Evolutionary conservation across 805 yeast species (phyloP).

Genomic region (Kodamaea kakaduensis): DNA sequence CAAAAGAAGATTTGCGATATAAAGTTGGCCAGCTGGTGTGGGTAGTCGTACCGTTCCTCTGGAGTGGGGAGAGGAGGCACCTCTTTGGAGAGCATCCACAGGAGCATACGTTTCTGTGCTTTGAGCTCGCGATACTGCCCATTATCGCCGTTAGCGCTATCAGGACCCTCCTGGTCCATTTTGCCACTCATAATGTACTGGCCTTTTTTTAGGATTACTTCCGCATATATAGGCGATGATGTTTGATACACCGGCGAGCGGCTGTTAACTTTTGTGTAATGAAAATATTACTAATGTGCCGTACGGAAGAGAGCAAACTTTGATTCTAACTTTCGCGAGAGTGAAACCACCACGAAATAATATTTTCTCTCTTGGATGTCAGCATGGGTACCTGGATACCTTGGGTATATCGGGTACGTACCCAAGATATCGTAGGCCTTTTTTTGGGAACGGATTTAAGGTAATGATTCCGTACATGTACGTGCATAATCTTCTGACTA

Average conservation of each 20-base stretch:
- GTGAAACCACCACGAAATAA: too few relatives aligned
- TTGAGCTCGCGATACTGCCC: conserved; percentile 4
- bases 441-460: too few relatives aligned
- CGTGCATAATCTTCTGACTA: too few relatives aligned
- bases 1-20: conserved; percentile 49
- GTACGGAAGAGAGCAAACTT: too few relatives aligned
- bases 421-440: too few relatives aligned
- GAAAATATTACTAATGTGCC: background rate
- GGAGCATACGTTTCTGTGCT: conserved; percentile 30
- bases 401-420: too few relatives aligned
- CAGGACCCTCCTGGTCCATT: background rate
- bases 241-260: background rate
- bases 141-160: too few relatives aligned
- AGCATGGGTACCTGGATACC: too few relatives aligned
- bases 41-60: conserved; percentile 47
- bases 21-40: conserved; percentile 35
- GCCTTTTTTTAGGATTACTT: background rate
- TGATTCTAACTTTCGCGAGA: too few relatives aligned
- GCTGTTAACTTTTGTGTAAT: background rate
- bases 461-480: too few relatives aligned
- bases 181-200: background rate
- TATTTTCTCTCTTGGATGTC: too few relatives aligned
- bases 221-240: conserved; percentile 1
- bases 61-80: conserved; percentile 50
- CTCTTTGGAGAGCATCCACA: conserved; percentile 30